Percentiles rank a stretch among this genome's conserved stretches.
These are phyloP conservation scores for Heterobasidion irregulare DNA, from an alignment of 1,284 basidiomycete species.

Conservation along the genomic window DNA sequence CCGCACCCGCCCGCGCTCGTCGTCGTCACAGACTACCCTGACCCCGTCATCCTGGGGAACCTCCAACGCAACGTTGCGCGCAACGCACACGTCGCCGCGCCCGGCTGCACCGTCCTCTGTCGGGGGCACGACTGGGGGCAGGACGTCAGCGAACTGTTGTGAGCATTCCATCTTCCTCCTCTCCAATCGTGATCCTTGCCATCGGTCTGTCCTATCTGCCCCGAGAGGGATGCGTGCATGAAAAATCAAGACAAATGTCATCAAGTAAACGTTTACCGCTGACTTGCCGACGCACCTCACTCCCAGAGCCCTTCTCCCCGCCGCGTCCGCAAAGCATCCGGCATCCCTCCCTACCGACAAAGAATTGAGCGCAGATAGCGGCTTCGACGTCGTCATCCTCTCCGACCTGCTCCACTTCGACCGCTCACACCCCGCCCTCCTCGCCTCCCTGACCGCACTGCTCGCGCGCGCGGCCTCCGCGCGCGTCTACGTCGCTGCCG, in stretches of 20 bases:
- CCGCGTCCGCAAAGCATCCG: background rate
- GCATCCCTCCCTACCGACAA: constrained; percentile 1
- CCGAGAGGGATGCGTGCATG: too few relatives aligned
- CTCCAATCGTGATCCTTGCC: background rate
- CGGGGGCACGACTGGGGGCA: constrained; percentile 59
- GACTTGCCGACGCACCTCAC: too few relatives aligned
- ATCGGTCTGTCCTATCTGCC: too few relatives aligned
- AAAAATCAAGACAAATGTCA: background rate
- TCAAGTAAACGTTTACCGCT: background rate
- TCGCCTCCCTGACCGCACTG: constrained; percentile 39
- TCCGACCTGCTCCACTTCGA: constrained; percentile 67
- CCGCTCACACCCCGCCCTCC: constrained; percentile 47
- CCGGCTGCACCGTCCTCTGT: constrained; percentile 33
- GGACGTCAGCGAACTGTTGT: constrained; percentile 40
- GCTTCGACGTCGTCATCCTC: constrained; percentile 54
- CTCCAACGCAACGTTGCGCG: constrained; percentile 42
- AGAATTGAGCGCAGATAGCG: too few relatives aligned
- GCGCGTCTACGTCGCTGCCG: constrained; percentile 51
- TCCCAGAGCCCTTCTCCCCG: too few relatives aligned
- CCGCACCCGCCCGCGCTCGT: constrained; percentile 37
- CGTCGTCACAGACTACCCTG: constrained; percentile 62
- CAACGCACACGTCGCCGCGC: constrained; percentile 24
- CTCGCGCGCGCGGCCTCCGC: constrained; percentile 34
- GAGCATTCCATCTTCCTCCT: constrained; percentile 14
- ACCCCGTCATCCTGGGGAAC: constrained; percentile 49